Conservation (phyloP, 148 eudicot genomes). For the Limonium bicolor region DNA sequence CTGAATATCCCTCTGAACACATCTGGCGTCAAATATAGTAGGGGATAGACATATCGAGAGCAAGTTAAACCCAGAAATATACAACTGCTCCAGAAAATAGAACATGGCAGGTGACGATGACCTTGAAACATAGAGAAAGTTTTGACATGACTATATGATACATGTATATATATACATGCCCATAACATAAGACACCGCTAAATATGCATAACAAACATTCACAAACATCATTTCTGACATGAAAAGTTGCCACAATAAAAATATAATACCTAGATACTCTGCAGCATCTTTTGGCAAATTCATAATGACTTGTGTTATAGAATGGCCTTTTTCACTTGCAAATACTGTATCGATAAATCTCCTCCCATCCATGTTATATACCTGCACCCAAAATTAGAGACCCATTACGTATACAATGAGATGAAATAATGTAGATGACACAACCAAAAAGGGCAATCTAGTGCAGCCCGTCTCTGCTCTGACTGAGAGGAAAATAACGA, state of each 20-base stretch:
- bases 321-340: constrained; percentile 24
- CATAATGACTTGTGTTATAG: constrained; percentile 88
- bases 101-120: neutral
- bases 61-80: neutral
- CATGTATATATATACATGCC: neutral
- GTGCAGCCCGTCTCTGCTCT: no score
- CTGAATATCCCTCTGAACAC: constrained; percentile 62
- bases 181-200: neutral
- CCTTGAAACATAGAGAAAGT: neutral
- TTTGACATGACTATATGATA: neutral
- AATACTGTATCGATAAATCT: constrained; percentile 69
- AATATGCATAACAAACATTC: neutral
- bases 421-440: no score
- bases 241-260: neutral
- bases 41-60: neutral
- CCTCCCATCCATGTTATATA: constrained; percentile 91
- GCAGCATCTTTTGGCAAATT: constrained; percentile 83
- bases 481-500: no score
- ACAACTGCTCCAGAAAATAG: neutral
- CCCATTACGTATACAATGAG: no score
- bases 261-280: constrained; percentile 59
- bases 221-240: neutral
- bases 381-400: no score
- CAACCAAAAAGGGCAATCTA: no score
- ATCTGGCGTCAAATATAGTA: constrained; percentile 20